A percentile compares a stretch with the other conserved stretches of the same genome.
Conservation (phyloP, 805 yeast genomes). For the Starmera amethionina region DNA sequence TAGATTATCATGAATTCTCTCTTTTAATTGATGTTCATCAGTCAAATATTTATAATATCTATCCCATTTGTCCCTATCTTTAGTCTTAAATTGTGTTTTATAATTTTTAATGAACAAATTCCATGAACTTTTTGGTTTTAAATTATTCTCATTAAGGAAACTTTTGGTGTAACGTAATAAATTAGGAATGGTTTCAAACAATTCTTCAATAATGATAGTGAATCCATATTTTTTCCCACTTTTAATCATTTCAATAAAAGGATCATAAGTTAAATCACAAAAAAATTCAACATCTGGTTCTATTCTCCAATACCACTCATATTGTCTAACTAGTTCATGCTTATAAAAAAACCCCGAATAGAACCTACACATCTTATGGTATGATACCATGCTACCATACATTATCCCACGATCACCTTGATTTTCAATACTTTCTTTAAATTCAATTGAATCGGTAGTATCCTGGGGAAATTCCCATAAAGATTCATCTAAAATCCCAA, state of each 20-base stretch:
- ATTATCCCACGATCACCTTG: conserved; percentile 81
- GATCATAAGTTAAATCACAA: conserved; percentile 90
- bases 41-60: conserved; percentile 19
- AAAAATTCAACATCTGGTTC: conserved; percentile 88
- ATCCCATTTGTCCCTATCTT: conserved; percentile 21
- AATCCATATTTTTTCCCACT: conserved; percentile 73
- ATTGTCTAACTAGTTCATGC: conserved; percentile 60
- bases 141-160: conserved; percentile 38
- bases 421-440: conserved; percentile 48
- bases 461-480: conserved; percentile 63
- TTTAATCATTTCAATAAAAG: conserved; percentile 71
- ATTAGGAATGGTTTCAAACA: conserved; percentile 74
- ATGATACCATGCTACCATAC: conserved; percentile 75
- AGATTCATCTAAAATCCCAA: conserved; percentile 50
- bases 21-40: conserved; percentile 13
- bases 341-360: conserved; percentile 76
- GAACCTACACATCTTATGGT: conserved; percentile 94
- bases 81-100: conserved; percentile 22
- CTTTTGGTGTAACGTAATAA: conserved; percentile 64
- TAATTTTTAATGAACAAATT: conserved; percentile 42
- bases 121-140: conserved; percentile 61
- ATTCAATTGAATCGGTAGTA: conserved; percentile 10
- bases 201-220: conserved; percentile 68
- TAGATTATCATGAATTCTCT: conserved; percentile 19
- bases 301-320: conserved; percentile 94